Base-by-base conservation (phyloP, 768 basidiomycete species). In the Tylopilus rubrobrunneus region DNA sequence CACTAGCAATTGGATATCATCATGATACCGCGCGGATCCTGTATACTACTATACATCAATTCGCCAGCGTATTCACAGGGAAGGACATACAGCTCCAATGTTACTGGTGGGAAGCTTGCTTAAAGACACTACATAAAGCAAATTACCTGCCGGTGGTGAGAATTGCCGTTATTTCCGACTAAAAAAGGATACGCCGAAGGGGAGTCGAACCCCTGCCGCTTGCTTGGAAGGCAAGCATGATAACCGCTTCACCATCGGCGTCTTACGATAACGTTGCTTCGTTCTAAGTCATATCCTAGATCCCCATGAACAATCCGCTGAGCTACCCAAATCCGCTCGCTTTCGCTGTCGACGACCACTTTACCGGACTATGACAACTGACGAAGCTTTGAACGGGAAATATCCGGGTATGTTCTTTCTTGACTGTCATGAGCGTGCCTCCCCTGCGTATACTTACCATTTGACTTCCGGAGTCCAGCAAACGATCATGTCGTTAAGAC, bases 151-250 rank as follows among this genome's bases (percentile, higher is more conserved):
- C n/a, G n/a, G n/a, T n/a, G n/a, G n/a, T 34, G 33, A 34, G 33
- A 34, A 34, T 34, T 34, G 14, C 36, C 36, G 36, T 37, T 5
- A 37, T 37, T 12, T 34, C 34, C 12, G 34, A 31, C 29, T 15
- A 15, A 34, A 34, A 51, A 50, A 59, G 50, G 31, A 34, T 68
- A 69, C 68, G 61, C 81, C 76, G 76, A 82, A 84, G 77, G 83
- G 82, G 83, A 84, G 79, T 84, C 83, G 82, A 84, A 84, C 83
- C 83, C 83, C 76, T 83, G 82, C 83, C 82, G 80, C 81, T 77
- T 76, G 76, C 75, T 77, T 87, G 86, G 86, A 87, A 87, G 86
- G 85, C 86, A 87, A 87, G 87, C 85, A 89, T 88, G 86, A 87
- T 88, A 88, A 87, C 87, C 86, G 78, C 84, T 88, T 88, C 87